These are phyloP conservation scores for Bipolaris gigantea DNA, from an alignment of 2,329 filamentous ascomycete species.

Conservation along the genomic window DNA sequence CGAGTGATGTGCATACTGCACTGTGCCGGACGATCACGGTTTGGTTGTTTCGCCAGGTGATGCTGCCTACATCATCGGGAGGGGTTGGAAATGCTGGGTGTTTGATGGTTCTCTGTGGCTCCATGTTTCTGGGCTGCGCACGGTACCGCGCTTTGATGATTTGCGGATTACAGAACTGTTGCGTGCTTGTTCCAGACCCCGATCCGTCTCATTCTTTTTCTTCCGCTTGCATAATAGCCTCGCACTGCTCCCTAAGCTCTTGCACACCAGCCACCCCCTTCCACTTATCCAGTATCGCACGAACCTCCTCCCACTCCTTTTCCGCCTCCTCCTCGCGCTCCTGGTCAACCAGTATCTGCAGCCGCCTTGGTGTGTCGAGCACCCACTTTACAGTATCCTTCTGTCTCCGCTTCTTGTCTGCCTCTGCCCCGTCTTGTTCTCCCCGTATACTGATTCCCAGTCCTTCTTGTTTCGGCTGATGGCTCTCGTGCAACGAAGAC, in stretches of 20 bases:
- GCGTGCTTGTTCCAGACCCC: slow-evolving; percentile 17
- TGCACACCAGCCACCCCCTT: slow-evolving; percentile 48
- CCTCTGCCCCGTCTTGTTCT: slow-evolving; percentile 26
- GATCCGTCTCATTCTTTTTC: slow-evolving; percentile 29
- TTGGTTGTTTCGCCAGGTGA: too few relatives aligned
- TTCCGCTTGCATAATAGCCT: slow-evolving; percentile 36
- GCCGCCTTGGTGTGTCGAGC: slow-evolving; percentile 61
- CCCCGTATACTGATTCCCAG: slow-evolving; percentile 31
- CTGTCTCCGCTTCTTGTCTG: slow-evolving; percentile 44
- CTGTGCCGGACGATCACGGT: too few relatives aligned
- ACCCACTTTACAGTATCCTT: slow-evolving; percentile 65
- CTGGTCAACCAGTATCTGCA: slow-evolving; percentile 61
- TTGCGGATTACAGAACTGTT: too few relatives aligned
- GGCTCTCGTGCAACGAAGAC: slow-evolving; percentile 39
- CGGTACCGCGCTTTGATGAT: too few relatives aligned
- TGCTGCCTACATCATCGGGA: too few relatives aligned
- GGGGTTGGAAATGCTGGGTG: too few relatives aligned
- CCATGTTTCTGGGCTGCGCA: too few relatives aligned
- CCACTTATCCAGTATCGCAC: slow-evolving; percentile 49
- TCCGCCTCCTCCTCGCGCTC: slow-evolving; percentile 65
- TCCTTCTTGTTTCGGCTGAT: slow-evolving; percentile 25
- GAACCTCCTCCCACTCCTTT: slow-evolving; percentile 51
- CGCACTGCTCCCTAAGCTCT: slow-evolving; percentile 45
- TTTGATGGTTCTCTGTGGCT: too few relatives aligned
- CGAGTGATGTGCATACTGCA: too few relatives aligned